Base-by-base conservation (phyloP, 106 monocot genomes). In the Iris macrosiphon region DNA sequence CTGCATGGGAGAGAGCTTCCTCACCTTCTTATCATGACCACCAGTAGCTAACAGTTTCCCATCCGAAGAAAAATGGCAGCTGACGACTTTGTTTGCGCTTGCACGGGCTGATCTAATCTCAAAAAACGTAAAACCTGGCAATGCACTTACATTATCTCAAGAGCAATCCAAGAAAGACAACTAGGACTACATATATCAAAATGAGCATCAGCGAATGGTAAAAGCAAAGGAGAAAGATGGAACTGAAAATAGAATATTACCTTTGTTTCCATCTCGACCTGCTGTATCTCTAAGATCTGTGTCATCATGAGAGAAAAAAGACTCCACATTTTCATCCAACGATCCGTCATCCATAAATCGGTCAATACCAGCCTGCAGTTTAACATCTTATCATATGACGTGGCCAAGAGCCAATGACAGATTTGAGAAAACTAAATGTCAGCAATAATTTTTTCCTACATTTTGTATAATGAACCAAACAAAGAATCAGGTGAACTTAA, bases 21-120 rank as follows among this genome's bases (percentile, higher is more conserved):
- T n/a, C n/a, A n/a, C n/a, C n/a, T n/a, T n/a, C n/a, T n/a, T 87
- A 80, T 98, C 96, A 68, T 91, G 96, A 16, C 96, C 96, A 39
- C 96, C 96, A 31, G 79, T 98, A 21, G 96, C 96, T 57, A 98
- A 75, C 30, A 98, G 64, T 71, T 98, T 98, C n/a, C 96, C 96
- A 83, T 98, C 96, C 9, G 96, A 83, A 7, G 96, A 98, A 57
- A 98, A 98, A 59, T 87, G 87, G 50, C 96, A 98, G 52, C 96
- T 91, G 16, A 80, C 55, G 40, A 98, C 96, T 75, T 98, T 98
- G 48, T 49, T 98, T 28, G 90, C 72, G 73, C 96, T 90, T 31
- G 90, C 90, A 3, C 72, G 77, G 16, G 80, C 46, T 18, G 46
- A 20, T 37, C 45, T 55, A 67, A 87, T 45, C 70, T 91, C 87